Evolutionary conservation across 2,329 filamentous ascomycete genomes (phyloP).

Genomic region (Botrytis pseudocinerea): DNA sequence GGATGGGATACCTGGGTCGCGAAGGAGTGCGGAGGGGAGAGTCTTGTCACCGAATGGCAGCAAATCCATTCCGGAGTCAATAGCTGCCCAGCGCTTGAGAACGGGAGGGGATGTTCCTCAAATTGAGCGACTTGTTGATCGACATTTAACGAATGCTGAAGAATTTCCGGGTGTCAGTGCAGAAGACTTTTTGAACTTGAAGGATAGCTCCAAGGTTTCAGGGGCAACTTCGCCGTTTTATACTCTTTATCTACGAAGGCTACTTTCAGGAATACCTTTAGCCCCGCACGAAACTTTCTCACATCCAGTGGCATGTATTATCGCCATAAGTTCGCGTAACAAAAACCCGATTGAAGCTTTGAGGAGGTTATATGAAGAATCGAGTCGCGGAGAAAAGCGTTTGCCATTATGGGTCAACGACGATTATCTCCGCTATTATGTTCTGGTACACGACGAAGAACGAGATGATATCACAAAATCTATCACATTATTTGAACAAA

Average conservation of each 20-base stretch:
- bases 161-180: constrained; percentile 38
- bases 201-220: constrained; percentile 36
- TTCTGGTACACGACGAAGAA: constrained; percentile 95
- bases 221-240: constrained; percentile 73
- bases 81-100: constrained; percentile 32
- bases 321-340: constrained; percentile 91
- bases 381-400: constrained; percentile 71
- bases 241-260: constrained; percentile 76
- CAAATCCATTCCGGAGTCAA: constrained; percentile 26
- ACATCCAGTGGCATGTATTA: constrained; percentile 91
- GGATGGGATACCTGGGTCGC: constrained; percentile 44
- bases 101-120: constrained; percentile 59
- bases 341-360: constrained; percentile 82
- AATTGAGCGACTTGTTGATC: constrained; percentile 78
- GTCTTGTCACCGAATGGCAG: constrained; percentile 30
- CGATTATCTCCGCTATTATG: constrained; percentile 93
- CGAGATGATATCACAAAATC: constrained; percentile 89
- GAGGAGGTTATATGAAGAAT: constrained; percentile 78
- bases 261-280: constrained; percentile 77
- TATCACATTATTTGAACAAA: constrained; percentile 90
- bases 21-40: constrained; percentile 40
- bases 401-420: constrained; percentile 85
- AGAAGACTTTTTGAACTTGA: constrained; percentile 44
- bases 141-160: constrained; percentile 77
- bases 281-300: constrained; percentile 89